Evolutionary conservation across 2,329 filamentous ascomycete genomes (phyloP), one percentile per base, ranked within the genome.

Genomic region (Paramyrothecium roridum): DNA sequence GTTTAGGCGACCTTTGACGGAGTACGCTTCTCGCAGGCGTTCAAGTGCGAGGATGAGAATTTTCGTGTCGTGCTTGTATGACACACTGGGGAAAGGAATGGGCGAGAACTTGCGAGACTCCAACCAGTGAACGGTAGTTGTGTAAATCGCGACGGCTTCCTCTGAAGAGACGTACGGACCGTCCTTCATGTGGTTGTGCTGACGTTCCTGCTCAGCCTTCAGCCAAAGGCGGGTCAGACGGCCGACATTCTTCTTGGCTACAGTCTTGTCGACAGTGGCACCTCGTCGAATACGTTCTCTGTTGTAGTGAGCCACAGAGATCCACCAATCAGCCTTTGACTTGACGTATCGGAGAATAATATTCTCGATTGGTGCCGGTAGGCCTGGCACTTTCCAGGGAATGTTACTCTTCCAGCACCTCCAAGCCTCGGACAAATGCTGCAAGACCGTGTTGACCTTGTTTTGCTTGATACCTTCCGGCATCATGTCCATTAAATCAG

Each of bases 361-460:
- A 68, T 98, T 99, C 75, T 99, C 95, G 60, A 99, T 98, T 0
- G 95, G 93, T 16, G 96, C 96, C 45, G 95, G 95, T 57, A 99
- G 76, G 40, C 95, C 96, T 52, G 95, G 95, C 3, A 99, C 95
- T 78, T 99, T 99, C 95, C 95, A 99, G 1, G 95, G 95, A 63
- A 99, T 99, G 68, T 99, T 99, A 76, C 93, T 97, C 87, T 99
- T 99, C 95, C 95, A 99, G 78, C 95, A 99, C 76, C 95, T 85
- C 95, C 95, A 99, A 16, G 95, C 95, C 77, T 99, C 95, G 0
- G 93, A 98, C 46, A 99, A 77, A 81, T 99, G 96, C 68, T 98
- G 95, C 53, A 99, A 79, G 48, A 99, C 93, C 2, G 93, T 96
- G 73, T 99, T 96, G 73, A 99, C 92, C 77, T 99, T 99, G 79